These are phyloP conservation scores for Magnolia changhungtana DNA, from an alignment of 164 flowering plant genomes.

Conservation along the genomic window DNA sequence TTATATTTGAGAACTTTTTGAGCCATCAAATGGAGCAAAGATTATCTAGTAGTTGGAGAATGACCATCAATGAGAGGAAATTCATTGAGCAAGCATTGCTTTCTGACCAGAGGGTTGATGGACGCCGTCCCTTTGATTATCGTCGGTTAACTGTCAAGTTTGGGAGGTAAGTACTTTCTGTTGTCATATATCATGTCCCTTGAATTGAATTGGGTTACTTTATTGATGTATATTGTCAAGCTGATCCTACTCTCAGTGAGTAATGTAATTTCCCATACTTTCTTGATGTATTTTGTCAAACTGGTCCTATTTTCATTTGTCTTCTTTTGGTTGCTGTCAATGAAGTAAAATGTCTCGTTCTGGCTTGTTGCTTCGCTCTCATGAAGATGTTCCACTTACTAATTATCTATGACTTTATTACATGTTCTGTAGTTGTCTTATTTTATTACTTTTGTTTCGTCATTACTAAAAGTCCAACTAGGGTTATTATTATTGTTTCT, in stretches of 20 bases:
- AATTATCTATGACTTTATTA: too few relatives aligned
- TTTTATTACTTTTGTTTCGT: too few relatives aligned
- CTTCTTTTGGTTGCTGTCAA: too few relatives aligned
- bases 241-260: not conserved
- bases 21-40: conserved; percentile 65
- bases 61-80: conserved; percentile 82
- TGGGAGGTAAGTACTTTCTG: conserved; percentile 50
- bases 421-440: too few relatives aligned
- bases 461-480: too few relatives aligned
- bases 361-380: too few relatives aligned
- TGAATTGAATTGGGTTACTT: not conserved
- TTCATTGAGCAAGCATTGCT: conserved; percentile 76
- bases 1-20: not conserved
- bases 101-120: conserved; percentile 75
- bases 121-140: conserved; percentile 75
- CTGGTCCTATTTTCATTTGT: not conserved
- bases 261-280: not conserved
- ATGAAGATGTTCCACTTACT: too few relatives aligned
- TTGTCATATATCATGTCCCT: not conserved
- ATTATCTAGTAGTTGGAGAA: conserved; percentile 57
- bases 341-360: too few relatives aligned
- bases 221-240: not conserved
- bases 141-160: conserved; percentile 64
- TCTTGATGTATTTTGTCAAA: not conserved
- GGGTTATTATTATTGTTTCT: too few relatives aligned